Conservation (phyloP, 2,329 filamentous ascomycete species). For the Mollisiaceae sp. region DNA sequence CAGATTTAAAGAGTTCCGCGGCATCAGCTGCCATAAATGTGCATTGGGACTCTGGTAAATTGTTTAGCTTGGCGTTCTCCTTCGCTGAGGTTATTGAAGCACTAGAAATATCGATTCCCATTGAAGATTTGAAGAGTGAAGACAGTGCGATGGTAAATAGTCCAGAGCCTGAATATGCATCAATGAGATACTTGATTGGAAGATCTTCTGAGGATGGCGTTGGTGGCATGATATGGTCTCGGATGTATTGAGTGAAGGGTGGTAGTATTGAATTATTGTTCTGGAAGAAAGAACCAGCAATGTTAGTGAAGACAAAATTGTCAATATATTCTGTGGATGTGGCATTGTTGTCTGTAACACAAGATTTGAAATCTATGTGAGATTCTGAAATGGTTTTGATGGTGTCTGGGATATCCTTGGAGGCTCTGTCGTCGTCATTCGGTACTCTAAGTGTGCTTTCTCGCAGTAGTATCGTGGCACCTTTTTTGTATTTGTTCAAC, state of each 20-base stretch:
- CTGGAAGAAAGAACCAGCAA: slow-evolving; percentile 95
- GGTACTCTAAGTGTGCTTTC: slow-evolving; percentile 77
- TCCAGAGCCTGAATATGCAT: slow-evolving; percentile 96
- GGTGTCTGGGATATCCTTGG: slow-evolving; percentile 37
- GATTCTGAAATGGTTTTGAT: slow-evolving; percentile 47
- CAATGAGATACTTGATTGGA: slow-evolving; percentile 83
- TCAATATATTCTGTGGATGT: slow-evolving; percentile 88
- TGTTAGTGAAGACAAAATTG: slow-evolving; percentile 81
- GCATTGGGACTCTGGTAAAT: slow-evolving; percentile 69
- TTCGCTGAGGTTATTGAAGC: slow-evolving; percentile 80
- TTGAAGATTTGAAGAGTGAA: slow-evolving; percentile 78
- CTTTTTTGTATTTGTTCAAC: slow-evolving; percentile 73
- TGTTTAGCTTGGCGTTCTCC: slow-evolving; percentile 79
- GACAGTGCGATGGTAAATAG: slow-evolving; percentile 96
- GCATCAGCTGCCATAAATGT: slow-evolving; percentile 92
- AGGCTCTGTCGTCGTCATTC: slow-evolving; percentile 48
- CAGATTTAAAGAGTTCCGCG: slow-evolving; percentile 76
- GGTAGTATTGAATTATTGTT: slow-evolving; percentile 99
- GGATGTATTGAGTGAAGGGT: slow-evolving; percentile 84
- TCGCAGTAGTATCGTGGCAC: slow-evolving; percentile 86
- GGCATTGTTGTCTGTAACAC: slow-evolving; percentile 84
- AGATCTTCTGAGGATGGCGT: slow-evolving; percentile 43
- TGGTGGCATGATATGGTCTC: slow-evolving; percentile 72
- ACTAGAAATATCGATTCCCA: slow-evolving; percentile 88
- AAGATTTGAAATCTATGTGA: slow-evolving; percentile 81